Evolutionary conservation across 331 rosid genomes (phyloP).

Genomic region (Spiraea crenata): DNA sequence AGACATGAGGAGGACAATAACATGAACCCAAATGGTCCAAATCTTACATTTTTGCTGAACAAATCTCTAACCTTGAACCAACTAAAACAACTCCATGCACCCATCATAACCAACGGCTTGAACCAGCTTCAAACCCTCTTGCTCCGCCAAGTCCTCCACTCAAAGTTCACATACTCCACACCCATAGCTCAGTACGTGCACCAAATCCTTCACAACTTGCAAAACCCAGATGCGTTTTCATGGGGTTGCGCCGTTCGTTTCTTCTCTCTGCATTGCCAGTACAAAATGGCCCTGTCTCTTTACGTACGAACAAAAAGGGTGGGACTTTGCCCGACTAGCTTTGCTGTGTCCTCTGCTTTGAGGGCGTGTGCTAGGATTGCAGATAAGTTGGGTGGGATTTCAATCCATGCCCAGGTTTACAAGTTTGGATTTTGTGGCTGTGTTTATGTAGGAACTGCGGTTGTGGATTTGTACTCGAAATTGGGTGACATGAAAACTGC

Average conservation of each 20-base stretch:
- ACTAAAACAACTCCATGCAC: constrained; percentile 34
- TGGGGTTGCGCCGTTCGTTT: constrained; percentile 75
- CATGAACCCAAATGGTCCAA: constrained; percentile 4
- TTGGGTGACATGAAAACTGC: constrained; percentile 49
- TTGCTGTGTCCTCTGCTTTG: constrained; percentile 65
- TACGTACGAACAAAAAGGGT: constrained; percentile 57
- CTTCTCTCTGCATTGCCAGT: constrained; percentile 63
- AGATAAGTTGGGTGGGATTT: constrained; percentile 35
- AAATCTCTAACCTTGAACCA: constrained; percentile 21
- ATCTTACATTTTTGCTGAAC: constrained; percentile 19
- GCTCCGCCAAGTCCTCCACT: constrained; percentile 27
- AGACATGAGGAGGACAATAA: background rate
- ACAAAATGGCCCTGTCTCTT: constrained; percentile 52
- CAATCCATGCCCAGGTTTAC: constrained; percentile 68
- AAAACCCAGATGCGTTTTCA: constrained; percentile 57
- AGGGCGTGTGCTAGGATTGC: constrained; percentile 61
- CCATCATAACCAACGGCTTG: constrained; percentile 22
- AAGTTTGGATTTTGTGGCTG: constrained; percentile 49
- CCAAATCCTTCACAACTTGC: constrained; percentile 42
- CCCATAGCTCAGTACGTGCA: constrained; percentile 39
- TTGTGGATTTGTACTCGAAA: constrained; percentile 58
- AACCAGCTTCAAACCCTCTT: constrained; percentile 24
- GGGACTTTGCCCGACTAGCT: constrained; percentile 54
- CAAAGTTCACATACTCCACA: constrained; percentile 19
- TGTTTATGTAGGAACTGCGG: constrained; percentile 69